phyloP scores from a whole-genome alignment of 1,284 basidiomycete genomes.

The Lignosus rhinocerotis region DNA sequence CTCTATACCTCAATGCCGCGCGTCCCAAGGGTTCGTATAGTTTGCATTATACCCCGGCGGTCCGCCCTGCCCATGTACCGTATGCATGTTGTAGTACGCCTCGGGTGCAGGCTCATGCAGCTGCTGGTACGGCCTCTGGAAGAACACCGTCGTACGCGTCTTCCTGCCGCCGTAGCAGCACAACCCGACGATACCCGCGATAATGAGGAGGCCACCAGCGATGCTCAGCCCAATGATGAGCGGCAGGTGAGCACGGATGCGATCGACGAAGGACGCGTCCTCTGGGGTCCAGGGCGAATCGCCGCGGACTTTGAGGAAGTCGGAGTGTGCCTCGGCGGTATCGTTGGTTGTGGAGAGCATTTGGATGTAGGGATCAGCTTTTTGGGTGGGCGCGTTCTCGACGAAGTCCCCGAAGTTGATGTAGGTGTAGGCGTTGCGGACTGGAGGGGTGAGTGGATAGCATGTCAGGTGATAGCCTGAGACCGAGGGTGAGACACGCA shows the following conservation, averaged over 20 bases:
- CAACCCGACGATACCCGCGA: conserved; percentile 62
- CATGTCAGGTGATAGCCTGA: not conserved
- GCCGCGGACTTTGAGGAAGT: conserved; percentile 34
- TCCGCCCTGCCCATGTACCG: conserved; percentile 1
- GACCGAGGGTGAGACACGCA: conserved; percentile 18
- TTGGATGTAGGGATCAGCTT: conserved; percentile 36
- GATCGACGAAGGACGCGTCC: not conserved
- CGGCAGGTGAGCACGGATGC: conserved; percentile 11
- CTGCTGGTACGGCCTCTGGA: conserved; percentile 17
- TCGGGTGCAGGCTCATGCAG: conserved; percentile 23
- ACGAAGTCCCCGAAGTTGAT: conserved; percentile 41
- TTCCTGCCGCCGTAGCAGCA: conserved; percentile 47
- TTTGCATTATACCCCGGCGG: not conserved
- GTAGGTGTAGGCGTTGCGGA: conserved; percentile 37
- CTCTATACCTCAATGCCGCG: conserved; percentile 12
- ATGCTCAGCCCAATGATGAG: conserved; percentile 51
- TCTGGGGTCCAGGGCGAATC: conserved; percentile 7
- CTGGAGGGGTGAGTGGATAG: conserved; percentile 18
- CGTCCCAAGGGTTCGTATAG: conserved; percentile 15
- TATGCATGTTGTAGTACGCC: conserved; percentile 12
- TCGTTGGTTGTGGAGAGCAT: conserved; percentile 34
- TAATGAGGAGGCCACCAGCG: conserved; percentile 30
- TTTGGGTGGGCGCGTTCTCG: conserved; percentile 27
- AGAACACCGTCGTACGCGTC: conserved; percentile 10
- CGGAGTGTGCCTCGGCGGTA: conserved; percentile 30